These are phyloP conservation scores for Skeletonema marinoi DNA, from an alignment of 108 stramenopile species.

Conservation along the genomic window DNA sequence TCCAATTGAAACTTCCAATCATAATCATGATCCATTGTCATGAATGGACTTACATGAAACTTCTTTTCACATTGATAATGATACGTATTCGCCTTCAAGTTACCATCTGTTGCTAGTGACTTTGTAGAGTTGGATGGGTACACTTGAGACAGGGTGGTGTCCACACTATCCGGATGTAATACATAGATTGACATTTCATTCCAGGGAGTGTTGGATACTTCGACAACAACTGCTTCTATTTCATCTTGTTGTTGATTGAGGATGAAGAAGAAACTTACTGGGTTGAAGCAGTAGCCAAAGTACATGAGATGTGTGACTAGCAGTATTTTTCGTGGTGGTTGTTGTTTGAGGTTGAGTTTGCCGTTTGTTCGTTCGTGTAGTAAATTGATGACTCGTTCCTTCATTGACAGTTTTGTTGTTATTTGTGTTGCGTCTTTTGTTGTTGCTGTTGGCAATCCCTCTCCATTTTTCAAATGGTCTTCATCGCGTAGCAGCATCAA, in stretches of 20 bases:
- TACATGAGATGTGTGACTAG: constrained; percentile 80
- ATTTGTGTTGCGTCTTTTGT: neutral
- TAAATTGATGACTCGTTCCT: constrained; percentile 51
- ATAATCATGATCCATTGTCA: constrained; percentile 94
- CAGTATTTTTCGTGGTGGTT: constrained; percentile 45
- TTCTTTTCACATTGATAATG: constrained; percentile 70
- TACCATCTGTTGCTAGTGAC: neutral
- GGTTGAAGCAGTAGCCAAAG: constrained; percentile 92
- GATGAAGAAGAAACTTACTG: constrained; percentile 84
- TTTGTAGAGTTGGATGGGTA: neutral
- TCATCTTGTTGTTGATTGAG: constrained; percentile 27
- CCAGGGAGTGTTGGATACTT: constrained; percentile 97
- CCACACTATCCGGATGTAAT: constrained; percentile 75
- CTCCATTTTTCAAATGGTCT: constrained; percentile 83
- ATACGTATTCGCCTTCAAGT: constrained; percentile 26
- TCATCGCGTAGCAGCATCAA: constrained; percentile 54
- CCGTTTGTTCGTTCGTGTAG: constrained; percentile 60
- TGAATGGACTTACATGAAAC: constrained; percentile 98
- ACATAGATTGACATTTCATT: constrained; percentile 93
- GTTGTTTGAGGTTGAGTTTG: constrained; percentile 37
- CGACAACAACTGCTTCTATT: constrained; percentile 80
- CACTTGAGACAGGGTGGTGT: constrained; percentile 38
- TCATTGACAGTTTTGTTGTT: constrained; percentile 32
- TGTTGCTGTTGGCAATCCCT: constrained; percentile 45
- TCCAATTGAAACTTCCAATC: constrained; percentile 84